phyloP scores from a whole-genome alignment of 371 early-diverging fungal genomes.

The Coemansia sp. region DNA sequence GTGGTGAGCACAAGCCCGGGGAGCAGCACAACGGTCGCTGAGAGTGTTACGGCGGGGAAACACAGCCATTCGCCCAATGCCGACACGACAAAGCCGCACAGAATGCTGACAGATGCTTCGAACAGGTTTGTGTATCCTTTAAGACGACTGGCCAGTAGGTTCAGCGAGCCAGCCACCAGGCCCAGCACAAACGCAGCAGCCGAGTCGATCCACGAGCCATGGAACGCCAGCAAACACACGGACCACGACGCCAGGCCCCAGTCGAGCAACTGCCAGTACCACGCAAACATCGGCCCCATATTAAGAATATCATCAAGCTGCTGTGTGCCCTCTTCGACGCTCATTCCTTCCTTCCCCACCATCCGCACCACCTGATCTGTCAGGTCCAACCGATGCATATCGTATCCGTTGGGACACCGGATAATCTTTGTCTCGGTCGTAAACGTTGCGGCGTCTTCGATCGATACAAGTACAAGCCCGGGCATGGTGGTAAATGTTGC shows the following conservation, averaged over 20 bases:
- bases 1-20: slow-evolving; percentile 72
- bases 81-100: slow-evolving; percentile 35
- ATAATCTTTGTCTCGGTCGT: slow-evolving; percentile 76
- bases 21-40: slow-evolving; percentile 64
- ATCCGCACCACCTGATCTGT: slow-evolving; percentile 49
- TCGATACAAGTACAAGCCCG: slow-evolving; percentile 66
- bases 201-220: slow-evolving; percentile 65
- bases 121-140: slow-evolving; percentile 56
- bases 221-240: slow-evolving; percentile 61
- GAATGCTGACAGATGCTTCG: slow-evolving; percentile 30
- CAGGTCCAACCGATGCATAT: slow-evolving; percentile 66
- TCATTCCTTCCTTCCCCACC: slow-evolving; percentile 50
- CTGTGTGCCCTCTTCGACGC: slow-evolving; percentile 23
- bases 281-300: slow-evolving; percentile 24
- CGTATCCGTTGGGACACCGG: slow-evolving; percentile 57
- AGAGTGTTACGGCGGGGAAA: slow-evolving; percentile 60
- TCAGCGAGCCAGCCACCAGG: slow-evolving; percentile 55
- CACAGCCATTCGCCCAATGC: slow-evolving; percentile 49
- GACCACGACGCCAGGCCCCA: slow-evolving; percentile 54
- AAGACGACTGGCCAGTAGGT: slow-evolving; percentile 58
- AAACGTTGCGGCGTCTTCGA: slow-evolving; percentile 67
- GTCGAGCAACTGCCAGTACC: slow-evolving; percentile 35
- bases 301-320: slow-evolving; percentile 26
- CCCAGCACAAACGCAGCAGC: slow-evolving; percentile 60
- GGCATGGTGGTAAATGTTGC: slow-evolving; percentile 69